Evolutionary conservation across 176 grass and related monocot genomes (phyloP).

Genomic region (Phoenix roebelenii): DNA sequence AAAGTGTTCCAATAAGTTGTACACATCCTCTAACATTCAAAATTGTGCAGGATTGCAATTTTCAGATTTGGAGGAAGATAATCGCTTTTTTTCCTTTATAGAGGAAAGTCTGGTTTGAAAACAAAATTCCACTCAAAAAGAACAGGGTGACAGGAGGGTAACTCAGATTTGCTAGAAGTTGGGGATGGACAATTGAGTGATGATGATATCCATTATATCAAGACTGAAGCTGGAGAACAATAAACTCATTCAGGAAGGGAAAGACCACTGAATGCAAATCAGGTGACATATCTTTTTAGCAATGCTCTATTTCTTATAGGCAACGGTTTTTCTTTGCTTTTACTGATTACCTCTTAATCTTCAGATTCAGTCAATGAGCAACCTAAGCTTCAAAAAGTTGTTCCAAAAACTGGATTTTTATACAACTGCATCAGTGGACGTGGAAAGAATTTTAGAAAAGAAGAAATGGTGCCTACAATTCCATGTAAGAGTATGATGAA

Average conservation of each 20-base stretch:
- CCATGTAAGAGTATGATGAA: constrained; percentile 25
- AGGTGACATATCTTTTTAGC: constrained; percentile 4
- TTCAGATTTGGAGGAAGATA: background rate
- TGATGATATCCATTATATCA: constrained; percentile 32
- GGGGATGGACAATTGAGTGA: constrained; percentile 20
- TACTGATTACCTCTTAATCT: too few species aligned
- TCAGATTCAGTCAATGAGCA: too few species aligned
- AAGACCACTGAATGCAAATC: constrained; percentile 18
- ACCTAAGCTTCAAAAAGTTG: too few species aligned
- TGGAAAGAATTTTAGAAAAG: constrained; percentile 16
- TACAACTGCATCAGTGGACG: constrained; percentile 31
- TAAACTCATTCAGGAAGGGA: constrained; percentile 29
- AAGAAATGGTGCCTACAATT: constrained; percentile 21
- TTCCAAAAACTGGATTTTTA: constrained; percentile 11
- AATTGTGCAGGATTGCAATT: background rate
- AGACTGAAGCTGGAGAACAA: constrained; percentile 51
- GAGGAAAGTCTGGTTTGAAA: constrained; percentile 6
- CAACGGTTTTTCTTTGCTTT: too few species aligned
- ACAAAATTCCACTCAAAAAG: constrained; percentile 23
- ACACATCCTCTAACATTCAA: too few species aligned
- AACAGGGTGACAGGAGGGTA: constrained; percentile 15
- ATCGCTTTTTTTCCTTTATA: constrained; percentile 1
- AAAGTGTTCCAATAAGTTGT: too few species aligned
- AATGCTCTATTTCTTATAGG: background rate
- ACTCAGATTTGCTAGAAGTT: background rate